Conservation (phyloP, 768 basidiomycete species). For the Kwoniella newhampshirensis region DNA sequence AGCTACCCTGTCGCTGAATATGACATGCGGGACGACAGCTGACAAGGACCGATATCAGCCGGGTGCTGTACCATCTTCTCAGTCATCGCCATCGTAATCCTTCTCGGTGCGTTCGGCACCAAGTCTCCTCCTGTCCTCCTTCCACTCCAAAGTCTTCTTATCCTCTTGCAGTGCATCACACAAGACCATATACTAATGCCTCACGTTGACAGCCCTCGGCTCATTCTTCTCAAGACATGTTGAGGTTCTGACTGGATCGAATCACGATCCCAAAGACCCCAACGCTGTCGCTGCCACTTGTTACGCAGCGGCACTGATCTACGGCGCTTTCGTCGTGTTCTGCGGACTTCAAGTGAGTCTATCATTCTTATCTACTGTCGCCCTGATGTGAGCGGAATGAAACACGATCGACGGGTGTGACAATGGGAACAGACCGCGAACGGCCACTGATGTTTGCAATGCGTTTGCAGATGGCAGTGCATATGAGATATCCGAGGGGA, state of each 20-base stretch:
- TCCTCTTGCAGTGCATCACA: not conserved
- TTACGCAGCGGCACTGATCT: conserved; percentile 54
- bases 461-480: conserved; percentile 44
- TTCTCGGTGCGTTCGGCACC: conserved; percentile 40
- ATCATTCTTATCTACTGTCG: too few species aligned
- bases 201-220: conserved; percentile 45
- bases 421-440: not conserved
- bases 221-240: conserved; percentile 49
- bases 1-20: conserved; percentile 5
- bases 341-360: conserved; percentile 54
- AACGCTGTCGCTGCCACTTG: conserved; percentile 53
- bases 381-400: not conserved
- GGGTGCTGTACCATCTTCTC: conserved; percentile 53
- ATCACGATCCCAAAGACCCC: conserved; percentile 52
- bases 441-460: not conserved
- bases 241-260: conserved; percentile 54
- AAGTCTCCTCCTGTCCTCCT: not conserved
- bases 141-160: conserved; percentile 3
- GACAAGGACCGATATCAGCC: conserved; percentile 26
- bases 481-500: conserved; percentile 51
- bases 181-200: not conserved
- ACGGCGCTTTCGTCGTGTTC: conserved; percentile 53
- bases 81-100: conserved; percentile 52
- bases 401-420: not conserved
- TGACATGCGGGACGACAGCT: conserved; percentile 4